Conservation (phyloP, 768 basidiomycete genomes). For the Collybia nuda region DNA sequence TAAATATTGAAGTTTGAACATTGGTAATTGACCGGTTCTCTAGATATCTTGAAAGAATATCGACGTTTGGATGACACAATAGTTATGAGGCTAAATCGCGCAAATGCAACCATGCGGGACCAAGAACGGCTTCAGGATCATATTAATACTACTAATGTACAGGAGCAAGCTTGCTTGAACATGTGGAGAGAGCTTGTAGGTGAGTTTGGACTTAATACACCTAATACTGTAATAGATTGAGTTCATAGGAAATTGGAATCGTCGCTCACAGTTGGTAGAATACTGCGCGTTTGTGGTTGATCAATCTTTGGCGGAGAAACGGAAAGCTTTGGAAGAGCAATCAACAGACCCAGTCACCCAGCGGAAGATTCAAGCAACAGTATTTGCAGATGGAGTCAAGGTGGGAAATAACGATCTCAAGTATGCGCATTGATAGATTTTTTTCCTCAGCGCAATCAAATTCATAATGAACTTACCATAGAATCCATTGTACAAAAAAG, state of each 20-base stretch:
- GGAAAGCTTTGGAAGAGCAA: constrained; percentile 38
- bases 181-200: constrained; percentile 81
- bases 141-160: constrained; percentile 45
- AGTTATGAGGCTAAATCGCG: constrained; percentile 78
- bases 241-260: constrained; percentile 62
- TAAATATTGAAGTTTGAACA: neutral
- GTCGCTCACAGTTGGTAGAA: constrained; percentile 68
- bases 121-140: constrained; percentile 50
- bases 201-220: constrained; percentile 32
- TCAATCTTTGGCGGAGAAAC: constrained; percentile 57
- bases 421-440: constrained; percentile 1
- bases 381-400: constrained; percentile 72
- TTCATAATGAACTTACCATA: constrained; percentile 72
- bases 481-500: constrained; percentile 72
- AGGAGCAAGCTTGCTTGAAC: constrained; percentile 74
- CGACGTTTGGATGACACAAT: constrained; percentile 79
- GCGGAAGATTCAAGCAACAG: constrained; percentile 52
- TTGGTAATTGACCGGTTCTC: neutral
- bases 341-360: constrained; percentile 42
- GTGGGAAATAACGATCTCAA: constrained; percentile 33
- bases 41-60: constrained; percentile 83
- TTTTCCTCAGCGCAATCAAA: constrained; percentile 59
- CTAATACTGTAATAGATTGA: constrained; percentile 16
- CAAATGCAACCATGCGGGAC: constrained; percentile 75
- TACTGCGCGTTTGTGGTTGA: constrained; percentile 78